These are phyloP conservation scores for Didymella keratinophila DNA, from an alignment of 2,329 filamentous ascomycete species.

Conservation along the genomic window DNA sequence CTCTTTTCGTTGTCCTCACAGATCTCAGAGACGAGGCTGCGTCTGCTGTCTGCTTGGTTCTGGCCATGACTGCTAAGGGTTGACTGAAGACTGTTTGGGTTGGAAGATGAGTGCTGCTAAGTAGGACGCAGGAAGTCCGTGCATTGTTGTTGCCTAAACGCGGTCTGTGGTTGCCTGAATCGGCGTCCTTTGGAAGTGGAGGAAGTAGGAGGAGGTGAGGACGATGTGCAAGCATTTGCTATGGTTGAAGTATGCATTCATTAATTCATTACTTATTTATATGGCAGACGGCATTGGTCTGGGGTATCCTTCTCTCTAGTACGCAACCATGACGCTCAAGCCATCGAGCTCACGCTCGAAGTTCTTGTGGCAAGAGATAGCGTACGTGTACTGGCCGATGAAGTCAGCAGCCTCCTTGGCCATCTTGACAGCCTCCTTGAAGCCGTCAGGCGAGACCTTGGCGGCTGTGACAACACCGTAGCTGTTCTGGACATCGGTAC, in stretches of 20 bases:
- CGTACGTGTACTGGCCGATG: constrained; percentile 72
- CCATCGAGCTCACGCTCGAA: constrained; percentile 78
- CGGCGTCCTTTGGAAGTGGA: not conserved
- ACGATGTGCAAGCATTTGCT: too few relatives aligned
- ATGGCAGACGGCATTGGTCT: not conserved
- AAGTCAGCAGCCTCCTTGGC: constrained; percentile 74
- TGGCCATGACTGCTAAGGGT: not conserved
- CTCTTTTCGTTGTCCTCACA: not conserved
- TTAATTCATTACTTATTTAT: constrained; percentile 8
- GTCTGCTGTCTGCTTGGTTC: not conserved
- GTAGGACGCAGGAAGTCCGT: not conserved
- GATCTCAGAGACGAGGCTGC: not conserved
- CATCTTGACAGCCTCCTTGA: constrained; percentile 69
- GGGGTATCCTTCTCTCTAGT: constrained; percentile 55
- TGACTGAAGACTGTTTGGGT: too few relatives aligned
- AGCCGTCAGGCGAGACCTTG: constrained; percentile 61
- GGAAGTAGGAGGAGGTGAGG: too few relatives aligned
- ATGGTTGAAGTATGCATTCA: not conserved
- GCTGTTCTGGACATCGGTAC: constrained; percentile 66
- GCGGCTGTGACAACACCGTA: constrained; percentile 80
- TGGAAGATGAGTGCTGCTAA: not conserved
- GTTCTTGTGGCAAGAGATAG: constrained; percentile 75
- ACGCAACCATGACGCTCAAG: constrained; percentile 71
- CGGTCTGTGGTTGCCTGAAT: not conserved
- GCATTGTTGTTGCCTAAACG: not conserved